Percentiles rank a stretch among this genome's conserved stretches.
These are phyloP conservation scores for Penicillium palitans DNA, from an alignment of 2,329 filamentous ascomycete species.

Conservation along the genomic window DNA sequence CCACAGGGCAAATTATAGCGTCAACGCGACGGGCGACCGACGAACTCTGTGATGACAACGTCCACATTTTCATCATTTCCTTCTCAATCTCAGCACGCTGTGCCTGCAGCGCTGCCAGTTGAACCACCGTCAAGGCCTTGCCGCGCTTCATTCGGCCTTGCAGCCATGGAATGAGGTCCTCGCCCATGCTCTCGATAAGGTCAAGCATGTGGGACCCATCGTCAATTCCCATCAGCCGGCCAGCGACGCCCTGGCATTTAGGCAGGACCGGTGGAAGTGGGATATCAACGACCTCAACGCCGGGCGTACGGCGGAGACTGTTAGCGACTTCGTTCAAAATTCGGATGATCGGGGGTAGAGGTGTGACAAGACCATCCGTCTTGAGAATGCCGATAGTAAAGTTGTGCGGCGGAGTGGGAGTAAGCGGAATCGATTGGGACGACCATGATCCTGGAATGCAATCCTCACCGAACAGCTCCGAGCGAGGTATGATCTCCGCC, in stretches of 20 bases:
- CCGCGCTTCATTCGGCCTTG: constrained; percentile 52
- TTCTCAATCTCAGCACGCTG: constrained; percentile 54
- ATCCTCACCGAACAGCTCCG: constrained; percentile 55
- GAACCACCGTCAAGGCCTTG: constrained; percentile 48
- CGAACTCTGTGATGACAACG: constrained; percentile 8
- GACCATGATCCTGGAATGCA: constrained; percentile 47
- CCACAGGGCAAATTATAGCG: constrained; percentile 63
- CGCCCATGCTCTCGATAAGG: constrained; percentile 55
- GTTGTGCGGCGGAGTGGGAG: constrained; percentile 28
- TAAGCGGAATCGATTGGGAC: constrained; percentile 6
- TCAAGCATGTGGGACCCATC: constrained; percentile 59
- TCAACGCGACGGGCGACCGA: constrained; percentile 47
- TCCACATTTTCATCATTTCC: constrained; percentile 61
- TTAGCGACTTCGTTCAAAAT: constrained; percentile 43
- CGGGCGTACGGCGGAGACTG: constrained; percentile 35
- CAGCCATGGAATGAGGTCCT: constrained; percentile 64
- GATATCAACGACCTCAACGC: constrained; percentile 61
- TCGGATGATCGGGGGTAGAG: constrained; percentile 43
- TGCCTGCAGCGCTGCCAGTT: constrained; percentile 55
- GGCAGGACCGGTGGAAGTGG: constrained; percentile 54
- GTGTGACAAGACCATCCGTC: constrained; percentile 42
- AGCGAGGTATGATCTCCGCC: constrained; percentile 51
- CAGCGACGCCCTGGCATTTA: constrained; percentile 58
- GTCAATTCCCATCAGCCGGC: constrained; percentile 60
- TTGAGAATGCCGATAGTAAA: constrained; percentile 46